Base-by-base conservation (phyloP, 2,329 filamentous ascomycete species). In the Aspergillus japonicus region DNA sequence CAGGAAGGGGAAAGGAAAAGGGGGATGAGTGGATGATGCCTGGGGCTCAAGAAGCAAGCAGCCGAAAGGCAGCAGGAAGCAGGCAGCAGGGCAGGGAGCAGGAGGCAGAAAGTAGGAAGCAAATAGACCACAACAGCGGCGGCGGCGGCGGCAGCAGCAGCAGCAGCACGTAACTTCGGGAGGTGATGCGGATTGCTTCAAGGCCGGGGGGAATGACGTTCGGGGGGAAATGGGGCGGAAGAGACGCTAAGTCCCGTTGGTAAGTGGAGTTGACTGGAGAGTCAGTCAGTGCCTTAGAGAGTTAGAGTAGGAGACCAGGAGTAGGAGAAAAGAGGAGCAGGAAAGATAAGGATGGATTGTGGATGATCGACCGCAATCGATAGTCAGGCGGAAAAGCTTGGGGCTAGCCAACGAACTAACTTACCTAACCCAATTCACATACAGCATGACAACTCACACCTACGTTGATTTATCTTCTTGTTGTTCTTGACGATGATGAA, bases 121-220 rank as follows among this genome's bases (percentile, higher is more conserved):
- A 35, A 16, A 35, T 12, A n/a, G 16, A 19, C 39, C 6, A 7
- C 39, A 16, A 44, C 39, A 44, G 39, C 39, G n/a, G 16, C n/a
- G 7, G 16, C 39, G n/a, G 39, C 39, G 5, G 16, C 39, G 19
- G 39, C 39, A 19, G 16, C 39, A 44, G 16, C 39, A 44, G 39
- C 39, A 19, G 16, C 39, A 44, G 16, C 39, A 44, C 39, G 16
- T 16, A 19, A 44, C 5, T 44, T 42, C 39, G 39, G 16, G n/a
- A 54, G 56, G 57, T 61, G 62, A 44, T 54, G 60, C 62, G 62
- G 63, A 55, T 58, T 54, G 61, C 59, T 61, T 49, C 52, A 61
- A 50, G 55, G 54, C 56, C 52, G 52, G 59, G 59, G 59, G 62
- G 64, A 59, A 72, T 73, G 72, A 72, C 70, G 69, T 73, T 71